A percentile compares a stretch with the other conserved stretches of the same genome.
Conservation (phyloP, 2,329 filamentous ascomycete genomes). For the Alternaria triticimaculans region DNA sequence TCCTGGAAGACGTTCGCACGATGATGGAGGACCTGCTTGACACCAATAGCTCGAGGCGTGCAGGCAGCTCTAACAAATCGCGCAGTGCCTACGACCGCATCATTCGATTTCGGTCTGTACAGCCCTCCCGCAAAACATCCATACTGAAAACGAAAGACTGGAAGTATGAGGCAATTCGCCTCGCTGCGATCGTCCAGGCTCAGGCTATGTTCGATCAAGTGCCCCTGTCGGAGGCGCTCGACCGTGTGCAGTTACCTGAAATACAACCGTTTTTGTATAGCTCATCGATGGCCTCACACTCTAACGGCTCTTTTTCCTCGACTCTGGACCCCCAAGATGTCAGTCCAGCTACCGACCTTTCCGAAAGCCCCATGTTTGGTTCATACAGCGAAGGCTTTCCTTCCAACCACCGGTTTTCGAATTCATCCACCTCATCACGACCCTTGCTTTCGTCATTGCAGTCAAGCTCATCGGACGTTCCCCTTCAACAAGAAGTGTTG, state of each 20-base stretch:
- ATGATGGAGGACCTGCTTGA: conserved; percentile 43
- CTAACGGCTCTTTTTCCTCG: conserved; percentile 25
- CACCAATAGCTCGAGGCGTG: conserved; percentile 24
- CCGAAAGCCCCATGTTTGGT: conserved; percentile 20
- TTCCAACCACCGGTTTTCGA: conserved; percentile 6
- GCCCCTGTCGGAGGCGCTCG: conserved; percentile 38
- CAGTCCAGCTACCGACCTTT: conserved; percentile 25
- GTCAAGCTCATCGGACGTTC: conserved; percentile 11
- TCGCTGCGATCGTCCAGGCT: conserved; percentile 41
- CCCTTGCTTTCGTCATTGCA: conserved; percentile 15
- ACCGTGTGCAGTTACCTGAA: conserved; percentile 10
- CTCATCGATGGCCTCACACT: conserved; percentile 13
- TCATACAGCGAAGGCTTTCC: conserved; percentile 15
- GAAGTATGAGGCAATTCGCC: conserved; percentile 47
- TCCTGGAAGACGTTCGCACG: conserved; percentile 36
- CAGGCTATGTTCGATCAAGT: conserved; percentile 36
- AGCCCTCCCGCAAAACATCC: conserved; percentile 15
- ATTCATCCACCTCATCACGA: conserved; percentile 13
- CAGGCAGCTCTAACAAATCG: conserved; percentile 19
- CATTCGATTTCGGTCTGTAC: conserved; percentile 20
- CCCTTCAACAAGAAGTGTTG: neutral
- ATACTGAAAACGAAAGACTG: conserved; percentile 28
- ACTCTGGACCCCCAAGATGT: conserved; percentile 23
- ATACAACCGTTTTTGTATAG: conserved; percentile 4
- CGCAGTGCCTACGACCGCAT: conserved; percentile 31